phyloP scores from a whole-genome alignment of 2,329 filamentous ascomycete genomes.

The Penicillium sp. region DNA sequence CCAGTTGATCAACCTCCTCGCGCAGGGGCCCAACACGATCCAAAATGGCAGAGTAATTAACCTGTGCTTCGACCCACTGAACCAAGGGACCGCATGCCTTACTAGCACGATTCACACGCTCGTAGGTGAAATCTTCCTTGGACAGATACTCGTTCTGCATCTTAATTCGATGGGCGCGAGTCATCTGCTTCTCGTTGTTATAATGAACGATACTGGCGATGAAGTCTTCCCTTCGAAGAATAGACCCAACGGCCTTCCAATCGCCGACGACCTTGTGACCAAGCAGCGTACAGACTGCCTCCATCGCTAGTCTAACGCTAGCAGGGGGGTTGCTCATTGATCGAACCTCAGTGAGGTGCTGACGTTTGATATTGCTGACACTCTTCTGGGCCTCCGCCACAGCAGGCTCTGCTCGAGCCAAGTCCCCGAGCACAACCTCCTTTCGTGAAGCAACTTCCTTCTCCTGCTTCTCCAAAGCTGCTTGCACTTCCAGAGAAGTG shows the following conservation, averaged over 20 bases:
- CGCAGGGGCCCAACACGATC: slow-evolving; percentile 91
- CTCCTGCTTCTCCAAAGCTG: slow-evolving; percentile 85
- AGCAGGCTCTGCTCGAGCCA: slow-evolving; percentile 89
- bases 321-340: slow-evolving; percentile 93
- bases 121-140: slow-evolving; percentile 93
- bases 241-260: slow-evolving; percentile 89
- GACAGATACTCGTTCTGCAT: slow-evolving; percentile 93
- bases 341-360: slow-evolving; percentile 95
- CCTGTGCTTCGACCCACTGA: slow-evolving; percentile 95
- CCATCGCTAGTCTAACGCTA: slow-evolving; percentile 88
- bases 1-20: slow-evolving; percentile 83
- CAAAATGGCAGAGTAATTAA: slow-evolving; percentile 96
- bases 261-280: slow-evolving; percentile 80
- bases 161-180: slow-evolving; percentile 74
- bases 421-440: slow-evolving; percentile 82
- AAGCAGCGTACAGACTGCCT: slow-evolving; percentile 93
- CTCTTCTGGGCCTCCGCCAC: slow-evolving; percentile 92
- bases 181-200: slow-evolving; percentile 96
- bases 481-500: slow-evolving; percentile 86
- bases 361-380: slow-evolving; percentile 97
- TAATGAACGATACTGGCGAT: slow-evolving; percentile 98
- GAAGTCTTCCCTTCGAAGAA: slow-evolving; percentile 92
- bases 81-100: slow-evolving; percentile 96
- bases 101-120: slow-evolving; percentile 92
- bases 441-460: slow-evolving; percentile 80